These are phyloP conservation scores for Cudoniella acicularis DNA, from an alignment of 495 filamentous ascomycete genomes.

Conservation along the genomic window DNA sequence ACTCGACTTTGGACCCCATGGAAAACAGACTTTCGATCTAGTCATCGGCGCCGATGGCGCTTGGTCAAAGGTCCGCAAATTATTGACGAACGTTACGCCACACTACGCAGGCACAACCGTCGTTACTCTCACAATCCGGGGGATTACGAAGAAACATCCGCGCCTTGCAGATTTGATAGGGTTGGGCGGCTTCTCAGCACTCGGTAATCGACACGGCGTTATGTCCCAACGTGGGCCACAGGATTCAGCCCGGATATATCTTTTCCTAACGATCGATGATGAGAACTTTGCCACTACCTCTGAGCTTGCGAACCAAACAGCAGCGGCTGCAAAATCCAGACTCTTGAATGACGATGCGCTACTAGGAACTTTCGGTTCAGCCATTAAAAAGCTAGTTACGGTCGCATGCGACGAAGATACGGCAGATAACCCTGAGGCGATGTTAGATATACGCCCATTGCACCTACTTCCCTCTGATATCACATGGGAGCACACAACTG, in stretches of 20 bases:
- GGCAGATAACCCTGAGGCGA: not conserved
- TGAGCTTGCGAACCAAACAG: slow-evolving; percentile 1
- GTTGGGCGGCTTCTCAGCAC: slow-evolving; percentile 40
- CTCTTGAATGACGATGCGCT: not conserved
- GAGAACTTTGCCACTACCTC: slow-evolving; percentile 22
- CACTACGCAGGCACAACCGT: slow-evolving; percentile 30
- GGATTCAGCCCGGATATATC: slow-evolving; percentile 38
- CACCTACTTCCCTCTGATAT: slow-evolving; percentile 52
- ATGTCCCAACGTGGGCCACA: slow-evolving; percentile 44
- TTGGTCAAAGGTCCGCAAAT: slow-evolving; percentile 33
- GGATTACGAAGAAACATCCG: slow-evolving; percentile 35
- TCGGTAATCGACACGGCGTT: slow-evolving; percentile 36
- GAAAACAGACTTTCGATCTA: slow-evolving; percentile 36
- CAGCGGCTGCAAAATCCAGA: not conserved
- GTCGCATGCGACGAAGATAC: slow-evolving; percentile 15
- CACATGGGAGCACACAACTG: slow-evolving; percentile 43
- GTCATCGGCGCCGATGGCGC: slow-evolving; percentile 47
- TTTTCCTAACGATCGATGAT: slow-evolving; percentile 11
- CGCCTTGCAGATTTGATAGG: slow-evolving; percentile 29
- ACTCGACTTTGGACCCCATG: slow-evolving; percentile 34
- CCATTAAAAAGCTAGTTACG: slow-evolving; percentile 2
- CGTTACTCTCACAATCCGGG: slow-evolving; percentile 34
- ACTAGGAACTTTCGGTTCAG: not conserved
- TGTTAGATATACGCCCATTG: slow-evolving; percentile 28
- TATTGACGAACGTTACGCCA: slow-evolving; percentile 24